These are phyloP conservation scores for Byssochlamys sp. DNA, from an alignment of 2,329 filamentous ascomycete species.

Conservation along the genomic window DNA sequence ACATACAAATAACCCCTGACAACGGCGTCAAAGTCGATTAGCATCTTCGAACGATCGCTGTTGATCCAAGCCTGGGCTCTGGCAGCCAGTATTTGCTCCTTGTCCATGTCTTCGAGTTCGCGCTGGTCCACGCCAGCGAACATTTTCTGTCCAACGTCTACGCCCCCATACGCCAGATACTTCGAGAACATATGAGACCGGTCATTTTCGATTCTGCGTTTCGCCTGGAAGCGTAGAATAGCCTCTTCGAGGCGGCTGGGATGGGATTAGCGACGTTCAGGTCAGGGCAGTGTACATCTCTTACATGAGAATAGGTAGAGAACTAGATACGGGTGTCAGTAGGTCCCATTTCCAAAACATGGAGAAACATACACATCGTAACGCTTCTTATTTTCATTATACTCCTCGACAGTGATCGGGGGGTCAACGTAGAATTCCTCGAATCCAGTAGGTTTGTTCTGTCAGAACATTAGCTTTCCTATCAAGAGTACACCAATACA, in stretches of 20 bases:
- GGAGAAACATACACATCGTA: slow-evolving; percentile 52
- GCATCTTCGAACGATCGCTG: slow-evolving; percentile 56
- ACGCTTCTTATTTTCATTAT: slow-evolving; percentile 55
- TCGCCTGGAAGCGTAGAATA: slow-evolving; percentile 69
- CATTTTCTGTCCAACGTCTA: slow-evolving; percentile 53
- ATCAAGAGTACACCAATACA: neutral
- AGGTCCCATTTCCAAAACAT: slow-evolving; percentile 1
- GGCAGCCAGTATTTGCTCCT: slow-evolving; percentile 55
- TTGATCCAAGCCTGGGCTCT: slow-evolving; percentile 41
- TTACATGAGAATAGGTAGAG: slow-evolving; percentile 51
- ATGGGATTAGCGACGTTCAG: slow-evolving; percentile 7
- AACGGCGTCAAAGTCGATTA: slow-evolving; percentile 70
- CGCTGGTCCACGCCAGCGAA: slow-evolving; percentile 56
- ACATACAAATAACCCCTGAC: slow-evolving; percentile 68
- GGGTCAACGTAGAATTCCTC: slow-evolving; percentile 75
- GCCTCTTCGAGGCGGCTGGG: slow-evolving; percentile 70
- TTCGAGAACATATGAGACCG: slow-evolving; percentile 61
- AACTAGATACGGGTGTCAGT: slow-evolving; percentile 26
- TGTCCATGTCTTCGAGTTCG: slow-evolving; percentile 54
- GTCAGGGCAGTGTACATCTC: slow-evolving; percentile 6
- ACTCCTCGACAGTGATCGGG: slow-evolving; percentile 63
- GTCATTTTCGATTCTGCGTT: slow-evolving; percentile 60
- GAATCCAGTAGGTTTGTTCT: slow-evolving; percentile 54
- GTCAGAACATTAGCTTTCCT: slow-evolving; percentile 1
- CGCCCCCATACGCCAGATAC: slow-evolving; percentile 73